Evolutionary conservation across 1,139 yeast genomes (phyloP).

Genomic region (Chernovozyma aurita): DNA sequence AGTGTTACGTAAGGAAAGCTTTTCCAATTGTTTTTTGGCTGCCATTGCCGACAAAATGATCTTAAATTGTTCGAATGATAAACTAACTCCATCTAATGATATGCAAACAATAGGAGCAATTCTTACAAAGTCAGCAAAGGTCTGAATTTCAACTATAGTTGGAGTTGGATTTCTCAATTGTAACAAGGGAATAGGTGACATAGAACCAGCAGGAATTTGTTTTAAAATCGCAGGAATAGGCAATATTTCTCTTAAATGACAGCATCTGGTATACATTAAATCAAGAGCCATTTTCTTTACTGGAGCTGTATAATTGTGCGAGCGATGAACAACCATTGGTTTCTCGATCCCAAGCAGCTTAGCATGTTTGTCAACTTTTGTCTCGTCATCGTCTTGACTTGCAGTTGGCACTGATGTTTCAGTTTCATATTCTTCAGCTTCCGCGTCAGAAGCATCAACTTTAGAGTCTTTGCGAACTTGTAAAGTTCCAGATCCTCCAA

Average conservation of each 20-base stretch:
- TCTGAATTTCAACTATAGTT: conserved; percentile 65
- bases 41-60: conserved; percentile 58
- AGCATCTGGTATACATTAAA: conserved; percentile 66
- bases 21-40: conserved; percentile 58
- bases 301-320: conserved; percentile 28
- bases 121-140: conserved; percentile 71
- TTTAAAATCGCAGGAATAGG: conserved; percentile 75
- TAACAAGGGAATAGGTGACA: conserved; percentile 61
- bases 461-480: conserved; percentile 27
- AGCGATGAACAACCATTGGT: conserved; percentile 36
- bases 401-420: conserved; percentile 16
- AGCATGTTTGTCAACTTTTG: conserved; percentile 39
- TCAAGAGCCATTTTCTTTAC: conserved; percentile 52
- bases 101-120: conserved; percentile 69
- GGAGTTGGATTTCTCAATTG: conserved; percentile 72
- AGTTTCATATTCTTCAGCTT: conserved; percentile 8
- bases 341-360: conserved; percentile 42
- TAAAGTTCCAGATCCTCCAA: conserved; percentile 72
- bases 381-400: conserved; percentile 38
- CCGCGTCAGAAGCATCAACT: conserved; percentile 9
- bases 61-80: conserved; percentile 62
- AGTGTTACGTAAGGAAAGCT: conserved; percentile 66
- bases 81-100: conserved; percentile 64
- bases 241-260: conserved; percentile 67
- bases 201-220: conserved; percentile 66